phyloP scores from a whole-genome alignment of 2,329 filamentous ascomycete genomes.

The Ceratocystis huliohia region DNA sequence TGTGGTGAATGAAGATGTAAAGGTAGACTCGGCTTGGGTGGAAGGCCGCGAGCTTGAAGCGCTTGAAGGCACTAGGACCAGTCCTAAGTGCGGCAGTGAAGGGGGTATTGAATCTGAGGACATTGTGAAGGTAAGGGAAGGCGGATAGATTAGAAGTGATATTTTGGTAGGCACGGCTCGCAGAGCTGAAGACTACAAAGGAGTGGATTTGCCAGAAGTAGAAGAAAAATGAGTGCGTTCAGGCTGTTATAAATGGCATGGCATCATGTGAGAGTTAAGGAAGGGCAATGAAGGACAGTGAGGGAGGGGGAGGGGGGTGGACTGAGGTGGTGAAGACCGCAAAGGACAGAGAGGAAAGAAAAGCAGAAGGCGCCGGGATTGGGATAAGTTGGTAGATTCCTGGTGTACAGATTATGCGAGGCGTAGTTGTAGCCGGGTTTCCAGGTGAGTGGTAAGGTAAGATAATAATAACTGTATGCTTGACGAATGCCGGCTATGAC shows the following conservation, averaged over 20 bases:
- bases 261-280: constrained; percentile 1
- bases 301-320: not conserved
- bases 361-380: not conserved
- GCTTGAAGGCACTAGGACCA: constrained; percentile 1
- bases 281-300: not conserved
- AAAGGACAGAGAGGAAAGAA: not conserved
- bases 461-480: not conserved
- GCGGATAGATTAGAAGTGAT: not conserved
- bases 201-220: constrained; percentile 2
- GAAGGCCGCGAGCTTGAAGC: constrained; percentile 10
- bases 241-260: constrained; percentile 3
- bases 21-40: constrained; percentile 10
- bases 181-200: constrained; percentile 8
- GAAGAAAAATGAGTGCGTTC: not conserved
- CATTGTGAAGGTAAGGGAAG: constrained; percentile 1
- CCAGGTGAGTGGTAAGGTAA: not conserved
- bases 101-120: not conserved
- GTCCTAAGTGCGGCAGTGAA: not conserved
- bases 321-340: not conserved
- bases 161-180: not conserved
- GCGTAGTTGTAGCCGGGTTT: not conserved
- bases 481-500: not conserved
- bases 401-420: not conserved
- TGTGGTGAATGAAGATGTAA: not conserved
- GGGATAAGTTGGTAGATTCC: not conserved